Base-by-base conservation (phyloP, 345 rosid species). In the Anacardium occidentale region DNA sequence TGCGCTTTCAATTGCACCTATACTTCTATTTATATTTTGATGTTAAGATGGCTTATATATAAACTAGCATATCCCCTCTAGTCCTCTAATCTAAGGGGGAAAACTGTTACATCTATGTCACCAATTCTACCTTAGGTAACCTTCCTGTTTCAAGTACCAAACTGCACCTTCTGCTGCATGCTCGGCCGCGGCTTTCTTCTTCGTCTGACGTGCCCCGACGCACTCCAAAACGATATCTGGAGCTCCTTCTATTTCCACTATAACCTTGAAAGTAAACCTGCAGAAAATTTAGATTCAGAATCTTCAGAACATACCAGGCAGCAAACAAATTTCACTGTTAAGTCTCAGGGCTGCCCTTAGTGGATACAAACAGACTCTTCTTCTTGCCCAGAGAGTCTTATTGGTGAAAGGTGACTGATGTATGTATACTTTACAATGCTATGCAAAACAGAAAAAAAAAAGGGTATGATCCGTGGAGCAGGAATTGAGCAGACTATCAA, bases 161-260 rank as follows among this genome's bases (percentile, higher is more conserved):
- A 94, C 57, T 15, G 91, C 91, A 18, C 85, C 97, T 82, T 88
- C 83, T 8, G 97, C 98, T 14, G 98, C 97, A 25, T 82, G 72
- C 79, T 94, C 97, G 3, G 97, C 91, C 1, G 96, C 94, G 59
- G 83, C 85, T 81, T 85, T 94, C 89, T 91, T 94, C n/a, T 79
- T 88, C 5, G 76, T 48, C 61, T 50, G 77, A 71, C 89, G 74
- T 3, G 71, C 77, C 21, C 91, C 89, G 34, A 70, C 76, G 79
- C 96, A 90, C 69, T 87, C 91, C 79, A 94, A 51, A 22, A 74
- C 68, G 79, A 71, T 71, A 64, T 79, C 74, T 0, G 85, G 75
- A 20, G 77, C 80, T 29, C 81, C 90, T 71, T 91, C 94, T 71
- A 90, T 80, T 74, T 71, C 83, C 64, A 94, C 63, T 5, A 69